Base-by-base conservation (phyloP, 345 rosid genomes). In the Ceriops decandra region DNA sequence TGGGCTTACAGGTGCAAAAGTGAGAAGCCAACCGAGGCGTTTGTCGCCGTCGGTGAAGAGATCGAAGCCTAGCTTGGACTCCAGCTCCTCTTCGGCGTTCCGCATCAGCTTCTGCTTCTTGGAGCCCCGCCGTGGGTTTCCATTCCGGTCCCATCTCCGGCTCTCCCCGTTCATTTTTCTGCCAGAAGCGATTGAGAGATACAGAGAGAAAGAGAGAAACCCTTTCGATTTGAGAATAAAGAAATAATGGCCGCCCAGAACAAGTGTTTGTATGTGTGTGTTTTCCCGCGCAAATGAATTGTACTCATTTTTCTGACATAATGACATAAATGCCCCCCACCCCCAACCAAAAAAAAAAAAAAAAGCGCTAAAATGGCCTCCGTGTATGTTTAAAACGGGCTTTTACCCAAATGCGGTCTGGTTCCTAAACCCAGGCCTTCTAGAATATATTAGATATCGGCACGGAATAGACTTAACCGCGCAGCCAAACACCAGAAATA, bases 21-120 rank as follows among this genome's bases (percentile, higher is more conserved):
- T 91, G 63, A 93, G 98, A 26, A 93, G 77, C 97, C 98, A 93
- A 11, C 97, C 98, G 26, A 93, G 97, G 54, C 93, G 97, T 26
- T 83, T 89, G 26, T 89, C 96, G 19, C 98, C 98, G 76, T 93
- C 95, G 8, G 85, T 80, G 82, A 91, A 93, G 54, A 93, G 80
- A 81, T 83, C 93, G 76, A 85, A 91, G 62, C 98, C 98, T 56
- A 93, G 79, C 86, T 89, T 93, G 22, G 88, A 70, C 82, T 88
- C 95, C 31, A 89, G 90, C 81, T 89, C 89, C 60, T 93, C 98
- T 80, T 88, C 95, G 31, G 89, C 88, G 42, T 66, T 86, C 26
- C 86, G 95, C 59, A 87, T 71, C 47, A 83, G 81, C 80, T 84
- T 89, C 82, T 77, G 88, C 84, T 70, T 88, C 82, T 85, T 91